Evolutionary conservation across 2,329 filamentous ascomycete genomes (phyloP), one percentile per base, ranked within the genome.

Genomic region (Gnomoniopsis sp.): DNA sequence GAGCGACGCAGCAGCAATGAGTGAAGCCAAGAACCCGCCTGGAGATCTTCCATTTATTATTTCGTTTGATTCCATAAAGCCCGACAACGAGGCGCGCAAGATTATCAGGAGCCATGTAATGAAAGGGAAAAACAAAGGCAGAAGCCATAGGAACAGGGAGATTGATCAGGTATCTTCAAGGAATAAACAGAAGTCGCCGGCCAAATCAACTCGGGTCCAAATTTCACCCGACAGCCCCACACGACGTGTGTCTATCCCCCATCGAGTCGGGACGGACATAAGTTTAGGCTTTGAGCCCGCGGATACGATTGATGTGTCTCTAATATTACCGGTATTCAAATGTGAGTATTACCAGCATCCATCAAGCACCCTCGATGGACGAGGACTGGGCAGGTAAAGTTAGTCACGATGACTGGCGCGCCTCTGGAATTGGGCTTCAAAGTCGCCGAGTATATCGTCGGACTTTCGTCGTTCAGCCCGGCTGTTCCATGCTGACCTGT

Each of bases 71-170:
- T 52, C 57, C 15, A 62, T 66, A 23, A 72, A 71, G 49, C 61
- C 66, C 3, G 66, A 72, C 44, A 63, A 67, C 14, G 63, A 69
- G 15, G 65, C 66, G 26, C 70, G 72, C 49, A 73, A 71, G 63
- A 59, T 74, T 43, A 75, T 75, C 62, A 68, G 73, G 49, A 73
- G 71, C 59, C 71, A 74, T 69, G 75, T 77, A 1, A 78, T 77
- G 76, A 67, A 70, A 17, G 75, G 75, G 6, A 77, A 75, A 62
- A 77, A 77, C 55, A 65, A 65, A 34, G 71, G 70, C 11, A 73
- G 67, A 53, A 44, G 53, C 21, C 62, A 63, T 21, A 53, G 52
- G 15, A 55, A 53, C 62, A 56, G 52, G 30, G 6, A 30, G 4
- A 23, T 19, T 3, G 23, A 15, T 14, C 15, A 8, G 19, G n/a